A percentile compares a stretch with the other conserved stretches of the same genome.
Conservation (phyloP, 495 filamentous ascomycete genomes). For the Friedmanniomyces endolithicus region DNA sequence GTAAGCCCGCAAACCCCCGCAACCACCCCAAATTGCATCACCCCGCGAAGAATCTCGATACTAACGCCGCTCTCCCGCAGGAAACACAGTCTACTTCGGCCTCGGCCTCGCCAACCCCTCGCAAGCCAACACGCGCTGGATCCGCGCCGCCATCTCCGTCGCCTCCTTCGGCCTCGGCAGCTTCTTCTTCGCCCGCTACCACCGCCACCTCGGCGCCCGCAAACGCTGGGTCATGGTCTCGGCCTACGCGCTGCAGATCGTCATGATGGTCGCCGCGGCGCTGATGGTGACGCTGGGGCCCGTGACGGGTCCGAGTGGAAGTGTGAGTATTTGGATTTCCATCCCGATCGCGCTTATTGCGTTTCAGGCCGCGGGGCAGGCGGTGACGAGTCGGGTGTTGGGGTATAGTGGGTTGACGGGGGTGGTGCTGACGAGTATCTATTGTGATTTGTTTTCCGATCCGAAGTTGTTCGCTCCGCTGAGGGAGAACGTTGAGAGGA, state of each 20-base stretch:
- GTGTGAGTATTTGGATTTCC: slow-evolving; percentile 40
- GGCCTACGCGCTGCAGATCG: slow-evolving; percentile 46
- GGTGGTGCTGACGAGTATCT: slow-evolving; percentile 59
- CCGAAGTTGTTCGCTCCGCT: slow-evolving; percentile 38
- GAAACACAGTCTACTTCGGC: slow-evolving; percentile 62
- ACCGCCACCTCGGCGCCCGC: slow-evolving; percentile 43
- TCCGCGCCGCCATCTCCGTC: slow-evolving; percentile 53
- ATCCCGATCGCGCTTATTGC: slow-evolving; percentile 52
- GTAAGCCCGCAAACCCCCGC: slow-evolving; percentile 28
- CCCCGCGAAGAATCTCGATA: background rate
- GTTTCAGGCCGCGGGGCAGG: slow-evolving; percentile 60
- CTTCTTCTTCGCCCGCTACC: slow-evolving; percentile 49
- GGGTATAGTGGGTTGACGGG: slow-evolving; percentile 50
- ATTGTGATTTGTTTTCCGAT: slow-evolving; percentile 59
- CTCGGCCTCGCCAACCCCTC: slow-evolving; percentile 48
- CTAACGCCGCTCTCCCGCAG: slow-evolving; percentile 10
- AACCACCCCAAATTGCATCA: no score
- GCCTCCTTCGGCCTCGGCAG: slow-evolving; percentile 55
- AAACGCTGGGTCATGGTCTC: slow-evolving; percentile 50
- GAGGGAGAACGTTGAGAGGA: slow-evolving; percentile 42
- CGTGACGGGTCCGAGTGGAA: slow-evolving; percentile 25
- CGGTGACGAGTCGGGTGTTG: slow-evolving; percentile 53
- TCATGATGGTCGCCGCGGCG: slow-evolving; percentile 45
- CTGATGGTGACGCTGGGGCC: slow-evolving; percentile 41
- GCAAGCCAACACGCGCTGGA: slow-evolving; percentile 42